These are phyloP conservation scores for Ascochyta pisi DNA, from an alignment of 2,329 filamentous ascomycete species.

Conservation along the genomic window DNA sequence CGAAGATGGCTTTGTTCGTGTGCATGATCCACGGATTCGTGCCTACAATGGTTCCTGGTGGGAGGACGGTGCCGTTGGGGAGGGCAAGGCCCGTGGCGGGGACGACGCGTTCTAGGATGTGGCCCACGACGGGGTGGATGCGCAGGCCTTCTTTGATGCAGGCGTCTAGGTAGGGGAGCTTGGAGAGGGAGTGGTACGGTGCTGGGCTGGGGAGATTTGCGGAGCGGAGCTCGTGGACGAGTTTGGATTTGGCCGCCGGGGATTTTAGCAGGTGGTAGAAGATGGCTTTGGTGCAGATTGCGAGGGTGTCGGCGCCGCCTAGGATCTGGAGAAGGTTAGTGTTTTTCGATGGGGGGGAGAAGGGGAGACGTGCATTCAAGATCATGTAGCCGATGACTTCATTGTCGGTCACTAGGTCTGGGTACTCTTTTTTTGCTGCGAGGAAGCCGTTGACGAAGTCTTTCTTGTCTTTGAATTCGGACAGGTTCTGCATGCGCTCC, in stretches of 20 bases:
- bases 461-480: constrained; percentile 24
- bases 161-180: constrained; percentile 55
- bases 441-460: constrained; percentile 35
- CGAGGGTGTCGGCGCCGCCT: constrained; percentile 41
- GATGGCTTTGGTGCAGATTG: constrained; percentile 34
- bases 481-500: constrained; percentile 29
- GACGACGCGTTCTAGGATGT: constrained; percentile 42
- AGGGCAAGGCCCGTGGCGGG: constrained; percentile 31
- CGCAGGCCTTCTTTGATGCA: constrained; percentile 57
- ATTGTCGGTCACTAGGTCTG: constrained; percentile 35
- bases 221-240: constrained; percentile 33
- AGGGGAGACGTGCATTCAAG: constrained; percentile 28
- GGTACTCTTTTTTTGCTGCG: constrained; percentile 24
- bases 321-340: constrained; percentile 30
- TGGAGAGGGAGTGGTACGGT: constrained; percentile 25
- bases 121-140: constrained; percentile 50
- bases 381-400: constrained; percentile 44
- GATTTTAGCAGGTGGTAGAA: constrained; percentile 36
- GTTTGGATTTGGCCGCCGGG: constrained; percentile 26
- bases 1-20: constrained; percentile 30
- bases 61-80: constrained; percentile 31
- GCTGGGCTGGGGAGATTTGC: constrained; percentile 27
- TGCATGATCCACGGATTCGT: constrained; percentile 42
- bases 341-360: background rate
- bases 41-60: constrained; percentile 43